Percentiles rank a stretch among this genome's conserved stretches.
Conservation (phyloP, 2,329 filamentous ascomycete species). For the Aspergillus viridinutans region DNA sequence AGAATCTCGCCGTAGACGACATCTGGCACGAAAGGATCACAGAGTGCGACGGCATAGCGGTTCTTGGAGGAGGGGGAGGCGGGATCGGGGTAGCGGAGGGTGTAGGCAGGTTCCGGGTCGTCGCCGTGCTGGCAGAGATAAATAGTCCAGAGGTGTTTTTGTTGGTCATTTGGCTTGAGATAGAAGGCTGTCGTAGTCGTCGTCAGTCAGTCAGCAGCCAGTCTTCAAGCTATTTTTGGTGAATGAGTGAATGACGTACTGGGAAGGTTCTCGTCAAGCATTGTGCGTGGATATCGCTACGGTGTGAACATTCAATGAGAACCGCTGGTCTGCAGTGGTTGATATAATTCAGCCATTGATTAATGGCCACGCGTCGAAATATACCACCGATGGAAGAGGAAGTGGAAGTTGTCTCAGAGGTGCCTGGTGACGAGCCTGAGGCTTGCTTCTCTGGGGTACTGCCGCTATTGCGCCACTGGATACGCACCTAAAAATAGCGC, state of each 20-base stretch:
- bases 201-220: neutral
- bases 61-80: conserved; percentile 66
- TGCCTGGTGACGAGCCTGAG: neutral
- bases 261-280: conserved; percentile 94
- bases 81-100: conserved; percentile 72
- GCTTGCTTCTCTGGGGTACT: neutral
- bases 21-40: conserved; percentile 74
- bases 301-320: neutral
- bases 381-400: neutral
- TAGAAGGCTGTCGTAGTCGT: conserved; percentile 50
- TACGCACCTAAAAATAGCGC: neutral
- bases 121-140: conserved; percentile 66
- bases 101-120: conserved; percentile 74
- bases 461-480: neutral
- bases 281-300: conserved; percentile 35
- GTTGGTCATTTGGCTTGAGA: conserved; percentile 50
- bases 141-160: conserved; percentile 37
- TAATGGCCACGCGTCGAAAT: neutral
- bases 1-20: conserved; percentile 85
- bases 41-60: conserved; percentile 80
- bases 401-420: neutral
- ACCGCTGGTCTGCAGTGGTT: neutral
- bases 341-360: neutral
- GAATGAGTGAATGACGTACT: conserved; percentile 40
- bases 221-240: no score